phyloP scores from a whole-genome alignment of 2,329 filamentous ascomycete species.

The Truncatella angustata region DNA sequence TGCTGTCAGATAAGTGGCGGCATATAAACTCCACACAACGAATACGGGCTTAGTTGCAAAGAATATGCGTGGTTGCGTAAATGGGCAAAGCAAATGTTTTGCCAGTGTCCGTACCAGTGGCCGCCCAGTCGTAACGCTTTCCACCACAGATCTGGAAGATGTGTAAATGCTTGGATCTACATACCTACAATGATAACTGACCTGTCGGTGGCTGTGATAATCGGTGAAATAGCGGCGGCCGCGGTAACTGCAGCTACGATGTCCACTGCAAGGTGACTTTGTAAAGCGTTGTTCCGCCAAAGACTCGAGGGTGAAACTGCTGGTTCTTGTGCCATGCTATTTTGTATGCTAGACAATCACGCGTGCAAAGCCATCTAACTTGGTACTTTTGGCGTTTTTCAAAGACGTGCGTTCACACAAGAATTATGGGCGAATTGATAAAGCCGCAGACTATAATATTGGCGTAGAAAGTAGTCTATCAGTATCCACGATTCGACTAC shows the following conservation, averaged over 20 bases:
- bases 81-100: conserved; percentile 4
- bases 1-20: conserved; percentile 26
- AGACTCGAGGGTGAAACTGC: background rate
- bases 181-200: background rate
- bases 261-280: background rate
- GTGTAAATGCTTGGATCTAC: background rate
- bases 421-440: no score
- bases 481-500: no score
- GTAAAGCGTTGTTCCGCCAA: background rate
- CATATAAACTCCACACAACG: conserved; percentile 28
- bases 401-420: no score
- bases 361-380: no score
- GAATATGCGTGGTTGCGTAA: conserved; percentile 22
- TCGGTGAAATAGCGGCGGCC: background rate
- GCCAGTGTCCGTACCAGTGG: conserved; percentile 12
- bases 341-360: no score
- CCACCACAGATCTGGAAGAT: conserved; percentile 14
- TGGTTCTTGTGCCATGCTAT: background rate
- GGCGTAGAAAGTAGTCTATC: no score
- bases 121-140: conserved; percentile 12
- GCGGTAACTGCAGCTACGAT: background rate
- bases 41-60: conserved; percentile 22
- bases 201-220: conserved; percentile 2
- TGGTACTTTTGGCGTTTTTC: no score
- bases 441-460: no score